These are phyloP conservation scores for Aspergillus costaricaensis DNA, from an alignment of 2,329 filamentous ascomycete genomes.

Conservation along the genomic window DNA sequence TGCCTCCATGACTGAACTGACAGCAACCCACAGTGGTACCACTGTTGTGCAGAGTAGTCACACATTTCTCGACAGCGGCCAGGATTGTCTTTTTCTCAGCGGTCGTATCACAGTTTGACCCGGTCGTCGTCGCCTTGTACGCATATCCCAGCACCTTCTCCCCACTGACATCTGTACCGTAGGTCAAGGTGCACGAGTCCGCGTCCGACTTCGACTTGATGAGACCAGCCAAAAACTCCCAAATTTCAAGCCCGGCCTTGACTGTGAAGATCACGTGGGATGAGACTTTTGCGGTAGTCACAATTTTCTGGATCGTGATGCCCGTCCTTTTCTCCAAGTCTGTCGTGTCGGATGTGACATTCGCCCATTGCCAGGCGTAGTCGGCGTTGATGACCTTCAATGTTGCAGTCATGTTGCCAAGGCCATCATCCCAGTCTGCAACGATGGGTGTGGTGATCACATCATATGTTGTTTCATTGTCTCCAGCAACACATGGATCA, in stretches of 20 bases:
- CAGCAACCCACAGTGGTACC: neutral
- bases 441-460: neutral
- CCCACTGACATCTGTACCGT: neutral
- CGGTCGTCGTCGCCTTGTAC: slow-evolving; percentile 2
- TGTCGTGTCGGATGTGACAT: neutral
- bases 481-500: neutral
- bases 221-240: neutral
- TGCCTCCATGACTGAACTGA: neutral
- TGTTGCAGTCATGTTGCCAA: neutral
- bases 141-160: slow-evolving; percentile 1
- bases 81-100: slow-evolving; percentile 7
- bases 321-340: neutral
- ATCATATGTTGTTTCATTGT: neutral
- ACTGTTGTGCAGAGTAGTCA: neutral
- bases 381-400: neutral
- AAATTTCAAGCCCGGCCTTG: neutral
- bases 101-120: slow-evolving; percentile 1
- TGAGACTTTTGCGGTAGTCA: neutral
- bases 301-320: neutral
- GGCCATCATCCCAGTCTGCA: neutral
- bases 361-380: neutral
- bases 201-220: neutral
- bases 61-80: slow-evolving; percentile 3
- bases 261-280: neutral
- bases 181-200: slow-evolving; percentile 1